Evolutionary conservation across 164 flowering plant genomes (phyloP), one percentile per base, ranked within the genome.

Genomic region (Tinospora cordifolia): DNA sequence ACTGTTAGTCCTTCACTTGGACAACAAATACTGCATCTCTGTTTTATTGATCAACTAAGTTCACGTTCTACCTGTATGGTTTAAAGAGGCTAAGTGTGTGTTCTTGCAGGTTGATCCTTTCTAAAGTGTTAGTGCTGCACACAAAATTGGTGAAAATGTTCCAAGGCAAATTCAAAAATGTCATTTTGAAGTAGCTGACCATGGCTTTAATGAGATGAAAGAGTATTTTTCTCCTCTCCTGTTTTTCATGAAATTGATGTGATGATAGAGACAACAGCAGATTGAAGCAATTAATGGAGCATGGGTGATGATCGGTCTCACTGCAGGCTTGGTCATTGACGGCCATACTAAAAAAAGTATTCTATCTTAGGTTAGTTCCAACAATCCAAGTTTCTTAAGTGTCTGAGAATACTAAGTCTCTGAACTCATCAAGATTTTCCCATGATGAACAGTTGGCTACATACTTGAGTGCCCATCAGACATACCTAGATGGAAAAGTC

Each of bases 231-330:
- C 60, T 54, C 60, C 9, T 19, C 24, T 54, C 60, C 8, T 17
- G 60, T 8, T 19, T 0, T 54, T 19, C 60, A 54, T 54, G 60
- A 19, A 4, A 54, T 19, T 54, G 24, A 5, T 54, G 19, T 19
- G 60, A 47, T 25, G 66, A 58, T 77, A 91, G 97, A 87, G 85
- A 69, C 80, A 75, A 74, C 96, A 88, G 0, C 81, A 69, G 75
- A 86, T 89, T 62, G 98, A 94, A 82, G 96, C 98, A n/a, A 86
- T 92, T 21, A 94, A 94, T 77, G 98, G 98, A 60, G 91, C 95
- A 58, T 94, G 93, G 94, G 98, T 97, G 46, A 90, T 91, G 89
- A 82, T 94, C 67, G 97, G 98, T 73, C 91, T 94, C 14, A 89
- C 96, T 6, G 89, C 85, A 71, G 95, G 90, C 44, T 80, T 94